Conservation (phyloP, 345 rosid species). For the Litchi chinensis region DNA sequence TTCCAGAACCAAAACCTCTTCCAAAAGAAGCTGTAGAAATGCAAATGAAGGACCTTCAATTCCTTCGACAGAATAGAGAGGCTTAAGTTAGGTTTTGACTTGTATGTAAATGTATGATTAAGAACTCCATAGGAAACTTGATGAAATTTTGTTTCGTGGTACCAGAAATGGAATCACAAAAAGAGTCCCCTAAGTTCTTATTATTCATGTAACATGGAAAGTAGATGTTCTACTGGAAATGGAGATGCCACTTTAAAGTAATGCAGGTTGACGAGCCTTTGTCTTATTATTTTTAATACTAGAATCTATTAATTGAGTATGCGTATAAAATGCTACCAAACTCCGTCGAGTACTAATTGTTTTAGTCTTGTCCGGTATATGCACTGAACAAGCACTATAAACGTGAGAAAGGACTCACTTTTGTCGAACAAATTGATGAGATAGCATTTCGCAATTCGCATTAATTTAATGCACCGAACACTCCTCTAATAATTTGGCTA, state of each 20-base stretch:
- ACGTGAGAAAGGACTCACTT: neutral
- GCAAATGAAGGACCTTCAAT: conserved; percentile 96
- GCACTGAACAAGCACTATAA: too few relatives aligned
- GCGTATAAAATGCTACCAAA: too few relatives aligned
- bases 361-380: too few relatives aligned
- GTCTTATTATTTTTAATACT: neutral
- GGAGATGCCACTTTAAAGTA: neutral
- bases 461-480: too few relatives aligned
- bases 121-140: neutral
- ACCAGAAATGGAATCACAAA: neutral
- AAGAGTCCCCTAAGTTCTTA: neutral
- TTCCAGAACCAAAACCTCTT: conserved; percentile 54
- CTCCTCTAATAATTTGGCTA: too few relatives aligned
- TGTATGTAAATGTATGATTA: neutral
- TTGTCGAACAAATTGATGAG: neutral
- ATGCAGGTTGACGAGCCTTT: neutral
- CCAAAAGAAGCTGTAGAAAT: conserved; percentile 71
- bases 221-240: too few relatives aligned
- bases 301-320: too few relatives aligned
- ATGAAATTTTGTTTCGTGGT: conserved; percentile 9
- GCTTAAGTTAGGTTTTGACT: conserved; percentile 29
- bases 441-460: neutral
- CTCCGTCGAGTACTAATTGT: too few relatives aligned
- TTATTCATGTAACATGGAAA: neutral
- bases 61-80: conserved; percentile 74